A percentile compares a stretch with the other conserved stretches of the same genome.
Conservation (phyloP, 2,329 filamentous ascomycete species). For the Emergomyces pasteurianus region DNA sequence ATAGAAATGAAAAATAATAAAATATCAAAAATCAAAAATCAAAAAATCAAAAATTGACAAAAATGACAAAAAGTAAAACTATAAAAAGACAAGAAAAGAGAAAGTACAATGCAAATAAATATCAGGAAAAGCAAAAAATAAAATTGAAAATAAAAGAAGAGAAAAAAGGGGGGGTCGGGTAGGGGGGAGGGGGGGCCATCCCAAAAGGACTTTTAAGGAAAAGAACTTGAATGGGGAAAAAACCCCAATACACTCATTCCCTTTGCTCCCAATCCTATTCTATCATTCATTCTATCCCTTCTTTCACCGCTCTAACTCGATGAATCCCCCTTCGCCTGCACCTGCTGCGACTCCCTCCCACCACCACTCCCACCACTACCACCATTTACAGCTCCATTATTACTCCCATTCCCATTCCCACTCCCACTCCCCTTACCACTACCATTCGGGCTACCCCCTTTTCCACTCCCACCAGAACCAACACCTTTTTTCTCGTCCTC, state of each 20-base stretch:
- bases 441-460: not conserved
- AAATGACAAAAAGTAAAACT: not conserved
- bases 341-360: not conserved
- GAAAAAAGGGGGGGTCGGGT: not conserved
- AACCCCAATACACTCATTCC: too few species aligned
- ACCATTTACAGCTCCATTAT: not conserved
- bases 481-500: conserved; percentile 54
- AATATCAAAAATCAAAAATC: too few species aligned
- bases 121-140: too few species aligned
- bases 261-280: not conserved
- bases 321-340: not conserved
- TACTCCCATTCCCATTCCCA: not conserved
- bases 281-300: too few species aligned
- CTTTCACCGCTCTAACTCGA: not conserved
- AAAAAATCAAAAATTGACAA: too few species aligned
- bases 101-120: not conserved
- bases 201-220: not conserved
- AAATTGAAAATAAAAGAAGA: too few species aligned
- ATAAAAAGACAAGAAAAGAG: not conserved
- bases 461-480: conserved; percentile 4
- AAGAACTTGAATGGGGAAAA: too few species aligned
- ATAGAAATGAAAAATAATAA: too few species aligned
- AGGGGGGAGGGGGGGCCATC: too few species aligned
- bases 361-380: not conserved
- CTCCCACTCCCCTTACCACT: not conserved